phyloP scores from a whole-genome alignment of 140 eudicot genomes.

The Stevia rebaudiana region DNA sequence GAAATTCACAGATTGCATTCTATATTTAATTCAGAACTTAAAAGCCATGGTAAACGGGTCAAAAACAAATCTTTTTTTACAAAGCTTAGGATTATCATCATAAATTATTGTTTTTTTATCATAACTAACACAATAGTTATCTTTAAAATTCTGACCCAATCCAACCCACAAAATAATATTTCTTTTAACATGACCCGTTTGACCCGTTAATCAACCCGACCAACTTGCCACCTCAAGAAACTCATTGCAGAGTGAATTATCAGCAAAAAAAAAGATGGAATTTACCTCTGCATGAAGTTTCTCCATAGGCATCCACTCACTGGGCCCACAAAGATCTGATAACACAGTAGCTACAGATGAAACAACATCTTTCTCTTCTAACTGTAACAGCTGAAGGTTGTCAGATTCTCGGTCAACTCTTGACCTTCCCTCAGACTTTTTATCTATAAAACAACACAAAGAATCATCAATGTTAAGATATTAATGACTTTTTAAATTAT shows the following conservation, averaged over 20 bases:
- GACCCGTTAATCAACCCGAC: background rate
- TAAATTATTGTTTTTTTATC: background rate
- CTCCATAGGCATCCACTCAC: slow-evolving; percentile 99
- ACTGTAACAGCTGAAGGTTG: slow-evolving; percentile 75
- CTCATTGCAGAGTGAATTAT: background rate
- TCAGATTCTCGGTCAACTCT: slow-evolving; percentile 81
- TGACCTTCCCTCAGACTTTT: slow-evolving; percentile 70
- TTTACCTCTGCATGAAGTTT: slow-evolving; percentile 85
- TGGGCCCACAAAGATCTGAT: slow-evolving; percentile 91
- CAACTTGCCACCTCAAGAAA: slow-evolving; percentile 4
- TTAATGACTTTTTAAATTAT: background rate
- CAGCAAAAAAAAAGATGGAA: background rate
- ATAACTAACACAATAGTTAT: background rate
- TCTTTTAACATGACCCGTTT: background rate
- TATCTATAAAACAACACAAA: slow-evolving; percentile 44
- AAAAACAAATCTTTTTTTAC: background rate
- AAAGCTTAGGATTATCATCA: background rate
- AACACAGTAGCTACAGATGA: slow-evolving; percentile 90
- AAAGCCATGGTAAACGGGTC: background rate
- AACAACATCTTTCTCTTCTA: slow-evolving; percentile 89
- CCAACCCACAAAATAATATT: background rate
- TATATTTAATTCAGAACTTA: background rate
- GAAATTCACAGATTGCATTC: too few relatives aligned
- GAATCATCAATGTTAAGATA: background rate
- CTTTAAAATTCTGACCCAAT: background rate